Evolutionary conservation across 805 yeast species (phyloP).

Genomic region (Diddensiella santjacobensis): DNA sequence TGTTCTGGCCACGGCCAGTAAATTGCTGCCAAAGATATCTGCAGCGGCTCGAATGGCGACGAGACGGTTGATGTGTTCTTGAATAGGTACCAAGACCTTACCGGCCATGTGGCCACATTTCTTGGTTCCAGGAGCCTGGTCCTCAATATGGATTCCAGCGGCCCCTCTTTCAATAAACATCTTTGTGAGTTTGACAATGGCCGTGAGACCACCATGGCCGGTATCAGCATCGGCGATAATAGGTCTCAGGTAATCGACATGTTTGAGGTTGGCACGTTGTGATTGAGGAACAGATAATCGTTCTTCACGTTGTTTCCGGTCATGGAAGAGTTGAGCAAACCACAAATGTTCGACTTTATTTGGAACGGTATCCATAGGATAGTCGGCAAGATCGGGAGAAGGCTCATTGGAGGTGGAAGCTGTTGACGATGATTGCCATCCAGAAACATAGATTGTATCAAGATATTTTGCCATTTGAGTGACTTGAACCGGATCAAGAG

Average conservation of each 20-base stretch:
- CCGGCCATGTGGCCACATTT: slow-evolving; percentile 99
- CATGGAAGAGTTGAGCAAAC: slow-evolving; percentile 96
- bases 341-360: slow-evolving; percentile 96
- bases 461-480: slow-evolving; percentile 95
- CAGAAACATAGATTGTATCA: slow-evolving; percentile 90
- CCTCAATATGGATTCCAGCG: slow-evolving; percentile 98
- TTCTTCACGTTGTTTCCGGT: slow-evolving; percentile 90
- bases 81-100: slow-evolving; percentile 93
- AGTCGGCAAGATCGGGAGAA: slow-evolving; percentile 96
- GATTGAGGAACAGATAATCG: slow-evolving; percentile 55
- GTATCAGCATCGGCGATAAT: slow-evolving; percentile 97
- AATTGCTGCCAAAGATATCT: slow-evolving; percentile 83
- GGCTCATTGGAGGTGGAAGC: slow-evolving; percentile 98
- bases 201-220: slow-evolving; percentile 98
- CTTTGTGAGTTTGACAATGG: slow-evolving; percentile 91
- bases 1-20: slow-evolving; percentile 88
- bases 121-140: slow-evolving; percentile 98
- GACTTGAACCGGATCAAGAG: slow-evolving; percentile 92
- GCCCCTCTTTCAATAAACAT: slow-evolving; percentile 97
- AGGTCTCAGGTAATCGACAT: slow-evolving; percentile 87
- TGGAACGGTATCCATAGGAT: slow-evolving; percentile 98
- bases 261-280: slow-evolving; percentile 66
- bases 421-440: slow-evolving; percentile 98
- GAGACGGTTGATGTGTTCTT: slow-evolving; percentile 93
- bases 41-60: slow-evolving; percentile 94